Evolutionary conservation across 371 early-diverging fungal species (phyloP), one percentile per base, ranked within the genome.

Genomic region (Dipsacomyces acuminosporus): DNA sequence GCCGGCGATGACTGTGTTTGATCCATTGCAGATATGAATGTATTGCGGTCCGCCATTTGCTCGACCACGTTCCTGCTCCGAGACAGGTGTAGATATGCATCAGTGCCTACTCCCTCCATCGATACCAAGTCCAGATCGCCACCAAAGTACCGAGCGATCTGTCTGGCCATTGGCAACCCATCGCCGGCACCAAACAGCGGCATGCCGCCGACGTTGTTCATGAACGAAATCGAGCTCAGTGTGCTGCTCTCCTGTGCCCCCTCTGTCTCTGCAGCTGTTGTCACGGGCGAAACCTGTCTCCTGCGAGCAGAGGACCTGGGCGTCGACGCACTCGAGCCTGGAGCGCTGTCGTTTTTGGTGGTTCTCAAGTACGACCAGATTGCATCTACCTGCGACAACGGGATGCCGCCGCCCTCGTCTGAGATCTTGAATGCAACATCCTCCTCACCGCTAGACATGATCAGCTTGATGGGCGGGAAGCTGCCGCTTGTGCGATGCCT

Each of bases 51-150:
- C 15, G 60, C 41, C 0, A 62, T 56, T 21, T 60, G 61, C 45
- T 74, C 75, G 1, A 47, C 55, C 14, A 55, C 58, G 40, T 72
- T 64, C 53, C 70, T 61, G 41, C 56, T 54, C 41, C 86, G 81
- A 49, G 78, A 83, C 40, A 89, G 59, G 23, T 86, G 82, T n/a
- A 89, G 72, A 46, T 84, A 89, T 22, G 82, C 74, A 35, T 87
- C 87, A 1, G 87, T 81, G 7, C 89, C 89, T 34, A 84, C 77
- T 8, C 87, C 87, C 34, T 89, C 86, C 70, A 84, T 82, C 0
- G 84, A 82, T 6, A 86, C 79, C 13, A 80, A 64, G 24, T 81
- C 80, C 25, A 89, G 61, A 40, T 87, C 86, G 23, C 89, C 89
- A 30, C 88, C 88, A 72, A 82, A 88, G 63, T 88, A 86, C 22